Base-by-base conservation (phyloP, 1,139 yeast genomes). In the Meyerozyma athensensis region DNA sequence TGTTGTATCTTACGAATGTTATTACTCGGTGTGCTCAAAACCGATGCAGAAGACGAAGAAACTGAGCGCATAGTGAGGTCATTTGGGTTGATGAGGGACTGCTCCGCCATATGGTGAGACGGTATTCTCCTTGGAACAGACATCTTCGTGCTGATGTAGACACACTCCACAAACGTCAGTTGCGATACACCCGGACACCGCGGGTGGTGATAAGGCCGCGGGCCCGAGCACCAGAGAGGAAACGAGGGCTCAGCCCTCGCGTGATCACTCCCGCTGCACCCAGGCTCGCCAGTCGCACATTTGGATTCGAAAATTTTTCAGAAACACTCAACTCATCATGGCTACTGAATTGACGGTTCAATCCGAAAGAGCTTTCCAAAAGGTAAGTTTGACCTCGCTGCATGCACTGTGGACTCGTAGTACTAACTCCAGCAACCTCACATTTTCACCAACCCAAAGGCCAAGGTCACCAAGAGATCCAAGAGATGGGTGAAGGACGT, bases 291-390 rank as follows among this genome's bases (percentile, higher is more conserved):
- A 12, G 18, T 19, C 34, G 18, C 34, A 31, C 34, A 19, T 17
- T 31, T 14, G 16, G 26, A 5, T 33, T 33, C 35, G 35, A 22
- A 33, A 22, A 22, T 33, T 33, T 24, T 33, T 24, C 32, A 28
- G 20, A 28, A 26, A 13, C 35, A 26, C 39, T 38, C 45, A 43
- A 47, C 58, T 53, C 58, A 68, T 77, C 78, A 92, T 92, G 97
- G 95, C 97, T 73, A 86, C 97, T 75, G 99, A 92, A 85, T 89
- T 92, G 80, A 89, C 96, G 74, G 99, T 94, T 79, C 99, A 92
- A 85, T 86, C 97, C 71, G 98, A 94, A 83, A 92, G 96, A 80
- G 98, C 98, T 86, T 92, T 84, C 96, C 98, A 92, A 85, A 94
- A 92, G 95, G 95, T 86, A 79, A 70, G 94, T 75, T 60, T 6